Evolutionary conservation across 2,329 filamentous ascomycete genomes (phyloP).

Genomic region (Aureobasidium subglaciale): DNA sequence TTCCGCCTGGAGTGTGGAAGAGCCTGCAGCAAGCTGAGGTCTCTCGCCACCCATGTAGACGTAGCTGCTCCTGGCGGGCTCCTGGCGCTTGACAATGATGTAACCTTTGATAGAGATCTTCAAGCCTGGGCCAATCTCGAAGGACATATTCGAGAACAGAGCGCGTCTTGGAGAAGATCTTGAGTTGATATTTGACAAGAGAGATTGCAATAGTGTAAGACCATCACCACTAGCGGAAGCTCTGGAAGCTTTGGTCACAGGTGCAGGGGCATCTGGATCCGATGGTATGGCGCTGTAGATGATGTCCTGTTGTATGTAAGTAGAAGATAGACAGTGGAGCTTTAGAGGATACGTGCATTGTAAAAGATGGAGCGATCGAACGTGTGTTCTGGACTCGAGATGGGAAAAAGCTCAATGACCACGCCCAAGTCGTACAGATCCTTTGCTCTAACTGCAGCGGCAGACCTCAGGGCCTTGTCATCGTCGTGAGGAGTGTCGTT

Average conservation of each 20-base stretch:
- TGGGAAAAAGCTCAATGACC: constrained; percentile 86
- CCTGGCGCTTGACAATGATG: constrained; percentile 77
- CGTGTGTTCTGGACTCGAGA: constrained; percentile 60
- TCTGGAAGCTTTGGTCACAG: constrained; percentile 48
- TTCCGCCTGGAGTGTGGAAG: constrained; percentile 68
- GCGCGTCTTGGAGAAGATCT: constrained; percentile 80
- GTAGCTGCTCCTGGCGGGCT: constrained; percentile 73
- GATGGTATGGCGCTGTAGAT: constrained; percentile 69
- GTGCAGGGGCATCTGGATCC: constrained; percentile 59
- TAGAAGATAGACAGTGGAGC: constrained; percentile 42
- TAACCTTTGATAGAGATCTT: constrained; percentile 91
- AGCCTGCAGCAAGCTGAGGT: constrained; percentile 68
- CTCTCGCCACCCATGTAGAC: constrained; percentile 84
- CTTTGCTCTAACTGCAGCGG: constrained; percentile 80
- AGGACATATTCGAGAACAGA: constrained; percentile 75
- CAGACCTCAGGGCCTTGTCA: constrained; percentile 65
- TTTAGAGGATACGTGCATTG: constrained; percentile 39
- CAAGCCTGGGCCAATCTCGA: constrained; percentile 79
- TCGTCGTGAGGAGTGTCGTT: constrained; percentile 76
- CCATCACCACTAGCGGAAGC: constrained; percentile 65
- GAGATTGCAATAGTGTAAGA: constrained; percentile 67
- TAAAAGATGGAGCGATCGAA: constrained; percentile 88
- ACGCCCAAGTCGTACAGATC: constrained; percentile 93
- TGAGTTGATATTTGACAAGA: constrained; percentile 83
- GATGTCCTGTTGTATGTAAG: constrained; percentile 58